Percentiles rank a stretch among this genome's conserved stretches.
Conservation (phyloP, 306 rosid species). For the Cicer chorassanicum region DNA sequence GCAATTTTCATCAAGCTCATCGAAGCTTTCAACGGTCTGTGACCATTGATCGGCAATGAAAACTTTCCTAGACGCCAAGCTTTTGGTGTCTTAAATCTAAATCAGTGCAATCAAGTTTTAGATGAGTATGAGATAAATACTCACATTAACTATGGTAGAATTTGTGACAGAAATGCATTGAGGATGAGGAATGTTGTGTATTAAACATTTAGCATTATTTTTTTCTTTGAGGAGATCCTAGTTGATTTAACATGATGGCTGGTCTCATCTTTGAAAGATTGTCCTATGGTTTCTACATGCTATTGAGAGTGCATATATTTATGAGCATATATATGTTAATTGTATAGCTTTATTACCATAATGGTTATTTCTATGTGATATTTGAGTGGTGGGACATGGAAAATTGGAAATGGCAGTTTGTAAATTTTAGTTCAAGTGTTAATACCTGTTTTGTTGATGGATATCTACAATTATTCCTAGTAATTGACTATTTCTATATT, state of each 20-base stretch:
- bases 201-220: conserved; percentile 51
- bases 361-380: conserved; percentile 43
- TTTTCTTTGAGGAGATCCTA: conserved; percentile 52
- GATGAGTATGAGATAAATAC: conserved; percentile 44
- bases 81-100: conserved; percentile 33
- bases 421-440: background rate
- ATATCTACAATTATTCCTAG: background rate
- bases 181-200: conserved; percentile 47
- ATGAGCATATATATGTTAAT: conserved; percentile 48
- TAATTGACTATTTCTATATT: background rate
- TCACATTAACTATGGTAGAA: conserved; percentile 33
- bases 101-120: conserved; percentile 34
- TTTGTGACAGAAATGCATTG: conserved; percentile 40
- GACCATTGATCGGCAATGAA: conserved; percentile 16
- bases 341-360: conserved; percentile 53
- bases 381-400: conserved; percentile 42
- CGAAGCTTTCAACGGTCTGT: conserved; percentile 48
- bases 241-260: conserved; percentile 54
- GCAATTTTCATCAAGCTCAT: conserved; percentile 28
- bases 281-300: conserved; percentile 10
- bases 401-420: conserved; percentile 22
- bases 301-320: conserved; percentile 43
- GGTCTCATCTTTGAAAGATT: conserved; percentile 50
- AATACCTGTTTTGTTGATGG: background rate
- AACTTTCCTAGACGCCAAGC: conserved; percentile 22